Conservation (phyloP, 495 filamentous ascomycete genomes). For the Aspergillus bridgeri region DNA sequence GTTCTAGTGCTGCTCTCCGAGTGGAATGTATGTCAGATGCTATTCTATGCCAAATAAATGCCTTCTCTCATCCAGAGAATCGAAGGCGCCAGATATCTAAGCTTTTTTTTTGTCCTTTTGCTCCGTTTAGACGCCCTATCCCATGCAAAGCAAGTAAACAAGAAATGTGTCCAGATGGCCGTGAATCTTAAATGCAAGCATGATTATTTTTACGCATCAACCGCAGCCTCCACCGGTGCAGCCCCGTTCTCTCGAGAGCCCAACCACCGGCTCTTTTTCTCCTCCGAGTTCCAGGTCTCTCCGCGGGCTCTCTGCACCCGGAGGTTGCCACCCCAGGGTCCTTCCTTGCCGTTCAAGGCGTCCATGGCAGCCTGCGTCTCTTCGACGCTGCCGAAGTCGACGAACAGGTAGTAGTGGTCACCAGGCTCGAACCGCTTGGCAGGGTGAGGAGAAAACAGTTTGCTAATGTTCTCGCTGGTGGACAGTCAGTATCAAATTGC, state of each 20-base stretch:
- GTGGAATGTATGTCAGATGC: background rate
- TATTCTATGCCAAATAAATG: background rate
- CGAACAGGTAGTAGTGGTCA: conserved; percentile 65
- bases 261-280: conserved; percentile 19
- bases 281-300: conserved; percentile 28
- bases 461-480: conserved; percentile 55
- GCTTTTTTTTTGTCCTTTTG: conserved; percentile 6
- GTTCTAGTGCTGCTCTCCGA: too few relatives aligned
- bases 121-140: conserved; percentile 1
- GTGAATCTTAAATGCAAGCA: background rate
- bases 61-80: background rate
- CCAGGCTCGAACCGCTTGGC: conserved; percentile 49
- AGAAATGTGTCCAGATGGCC: background rate
- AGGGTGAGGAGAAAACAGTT: conserved; percentile 57
- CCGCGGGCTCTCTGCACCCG: conserved; percentile 41
- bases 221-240: conserved; percentile 12
- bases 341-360: conserved; percentile 34
- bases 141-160: background rate
- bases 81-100: background rate
- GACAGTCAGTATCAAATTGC: conserved; percentile 1
- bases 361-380: conserved; percentile 52
- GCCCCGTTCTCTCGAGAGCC: conserved; percentile 12
- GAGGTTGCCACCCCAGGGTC: conserved; percentile 47
- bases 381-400: conserved; percentile 56
- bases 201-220: conserved; percentile 9